Base-by-base conservation (phyloP, 139 green algal genomes). In the Chlamydomonas eustigma region DNA sequence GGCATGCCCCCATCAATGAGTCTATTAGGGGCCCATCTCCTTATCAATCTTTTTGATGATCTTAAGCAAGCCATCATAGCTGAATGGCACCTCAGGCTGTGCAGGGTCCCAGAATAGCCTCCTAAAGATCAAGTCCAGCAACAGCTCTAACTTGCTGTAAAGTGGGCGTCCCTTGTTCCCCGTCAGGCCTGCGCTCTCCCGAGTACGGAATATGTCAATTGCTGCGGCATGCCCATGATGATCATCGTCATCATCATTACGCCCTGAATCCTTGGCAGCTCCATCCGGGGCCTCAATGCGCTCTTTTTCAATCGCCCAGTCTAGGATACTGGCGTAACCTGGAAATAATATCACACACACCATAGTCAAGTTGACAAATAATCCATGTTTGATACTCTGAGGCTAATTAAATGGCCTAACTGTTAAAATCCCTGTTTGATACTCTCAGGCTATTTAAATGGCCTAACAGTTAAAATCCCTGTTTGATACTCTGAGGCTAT, bases 11-110 rank as follows among this genome's bases (percentile, higher is more conserved):
- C 22, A 24, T 63, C 63, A n/a, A 8, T n/a, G n/a, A n/a, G 44
- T 58, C 44, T 31, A 32, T 32, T 66, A 91, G 5, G 87, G 87
- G 44, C 90, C 90, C 51, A 94, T 73, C 33, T 93, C 90, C 74
- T 93, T 92, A 68, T 94, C 90, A 4, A 90, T 79, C 81, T 90
- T 93, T 78, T 92, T 92, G 63, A 93, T 66, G 8, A 91, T 78
- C 71, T 85, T 86, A 35, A 90, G 69, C 73, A 91, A 64, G 2
- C 52, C 78, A 12, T 94, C 90, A 58, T 88, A 84, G 69, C 82
- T 91, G 81, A 90, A 94, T 1, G 77, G 65, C 34, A 77, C 80
- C 22, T 87, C 77, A 6, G 88, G 82, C 64, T 91, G 74, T 30
- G 73, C 64, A 3, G 90, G 87, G 78, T 93, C 85, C 81, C 83